Evolutionary conservation across 2,329 filamentous ascomycete species (phyloP), one percentile per base, ranked within the genome.

Genomic region (Neofusicoccum umdonicola): DNA sequence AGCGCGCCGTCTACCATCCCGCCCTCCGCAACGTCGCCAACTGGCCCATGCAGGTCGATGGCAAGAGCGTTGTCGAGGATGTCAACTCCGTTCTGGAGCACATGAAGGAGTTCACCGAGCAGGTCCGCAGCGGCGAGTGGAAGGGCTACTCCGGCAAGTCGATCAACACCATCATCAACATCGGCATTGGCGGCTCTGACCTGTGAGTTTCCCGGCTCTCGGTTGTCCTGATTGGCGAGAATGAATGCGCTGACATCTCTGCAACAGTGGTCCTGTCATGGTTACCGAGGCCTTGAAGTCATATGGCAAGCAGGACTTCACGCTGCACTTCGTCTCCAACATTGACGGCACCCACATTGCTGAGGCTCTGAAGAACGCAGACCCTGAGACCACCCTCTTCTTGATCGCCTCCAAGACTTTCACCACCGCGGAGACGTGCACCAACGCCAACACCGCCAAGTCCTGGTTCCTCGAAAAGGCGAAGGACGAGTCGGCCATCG

Each of bases 321-420:
- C 89, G 69, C 87, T 98, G 51, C 94, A 98, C 86, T 99, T 99
- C 74, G 95, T 99, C 71, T 98, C 94, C 83, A 99, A 99, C 86
- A 98, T 99, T 76, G 95, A 99, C 77, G 95, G 95, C 71, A 99
- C 95, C 63, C 95, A 99, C 83, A 92, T 98, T 78, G 91, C 93
- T 54, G 95, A 99, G 83, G 93, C 95, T 58, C 87, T 98, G 67
- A 89, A 88, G 76, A 82, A 88, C 73, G 96, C 94, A 8, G 88
- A 99, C 79, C 94, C 94, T 56, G 95, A 99, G 84, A 97, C 94
- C 54, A 97, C 95, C n/a, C 90, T 99, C 69, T 98, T 99, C 89
- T 86, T 99, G 71, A 88, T 99, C 72, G 95, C 95, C 65, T 98
- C 94, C 80, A 99, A 99, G 89, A 99, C 95, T 68, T 99, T 99